phyloP scores from a whole-genome alignment of 1,284 basidiomycete species.

The Ustanciosporium gigantosporum region DNA sequence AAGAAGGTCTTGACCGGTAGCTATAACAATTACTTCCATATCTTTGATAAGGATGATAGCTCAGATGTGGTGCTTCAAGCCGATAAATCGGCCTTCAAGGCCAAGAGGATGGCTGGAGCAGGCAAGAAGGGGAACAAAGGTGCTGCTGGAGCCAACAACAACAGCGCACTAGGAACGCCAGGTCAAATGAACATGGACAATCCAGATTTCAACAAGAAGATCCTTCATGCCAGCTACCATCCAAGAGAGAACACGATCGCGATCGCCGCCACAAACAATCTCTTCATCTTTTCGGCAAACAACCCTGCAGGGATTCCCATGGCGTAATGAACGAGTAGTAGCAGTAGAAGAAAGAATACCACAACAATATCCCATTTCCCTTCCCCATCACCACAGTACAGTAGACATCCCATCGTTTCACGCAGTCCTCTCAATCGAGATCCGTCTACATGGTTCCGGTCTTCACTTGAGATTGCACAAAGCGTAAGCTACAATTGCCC shows the following conservation, averaged over 20 bases:
- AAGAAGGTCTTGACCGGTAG: constrained; percentile 73
- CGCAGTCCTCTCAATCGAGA: no score
- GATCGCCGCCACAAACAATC: constrained; percentile 63
- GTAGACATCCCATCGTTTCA: background rate
- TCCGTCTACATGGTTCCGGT: no score
- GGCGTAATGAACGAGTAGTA: constrained; percentile 23
- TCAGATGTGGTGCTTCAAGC: constrained; percentile 94
- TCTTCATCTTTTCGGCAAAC: constrained; percentile 66
- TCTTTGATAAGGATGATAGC: constrained; percentile 89
- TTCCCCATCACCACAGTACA: background rate
- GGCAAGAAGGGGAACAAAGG: constrained; percentile 73
- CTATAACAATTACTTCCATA: constrained; percentile 99
- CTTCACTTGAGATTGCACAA: no score
- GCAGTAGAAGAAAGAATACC: background rate
- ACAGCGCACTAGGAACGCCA: constrained; percentile 73
- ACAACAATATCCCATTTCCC: no score
- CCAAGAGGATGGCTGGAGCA: constrained; percentile 80
- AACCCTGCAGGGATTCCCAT: constrained; percentile 44
- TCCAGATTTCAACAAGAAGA: constrained; percentile 92
- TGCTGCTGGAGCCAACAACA: constrained; percentile 61
- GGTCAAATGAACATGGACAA: constrained; percentile 59
- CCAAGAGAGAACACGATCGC: constrained; percentile 91
- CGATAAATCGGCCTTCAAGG: constrained; percentile 99
- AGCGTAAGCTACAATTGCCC: no score
- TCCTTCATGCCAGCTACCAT: constrained; percentile 83